phyloP scores from a whole-genome alignment of 345 rosid species.

The Abelmoschus esculentus region DNA sequence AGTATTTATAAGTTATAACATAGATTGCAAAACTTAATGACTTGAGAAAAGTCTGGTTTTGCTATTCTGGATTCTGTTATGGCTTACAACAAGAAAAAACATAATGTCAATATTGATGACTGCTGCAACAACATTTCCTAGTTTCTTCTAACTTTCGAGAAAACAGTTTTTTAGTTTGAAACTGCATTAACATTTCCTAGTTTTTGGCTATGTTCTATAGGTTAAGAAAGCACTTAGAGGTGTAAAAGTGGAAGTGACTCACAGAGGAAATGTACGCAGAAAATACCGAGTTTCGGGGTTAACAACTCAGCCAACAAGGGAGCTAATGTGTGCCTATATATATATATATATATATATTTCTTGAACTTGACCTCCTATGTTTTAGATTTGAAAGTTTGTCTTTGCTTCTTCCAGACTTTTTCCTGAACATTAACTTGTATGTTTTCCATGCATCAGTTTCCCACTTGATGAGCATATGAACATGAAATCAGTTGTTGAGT shows the following conservation, averaged over 20 bases:
- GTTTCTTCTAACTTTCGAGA: too few relatives aligned
- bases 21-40: background rate
- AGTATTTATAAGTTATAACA: background rate
- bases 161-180: too few relatives aligned
- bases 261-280: slow-evolving; percentile 32
- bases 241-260: slow-evolving; percentile 40
- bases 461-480: slow-evolving; percentile 35
- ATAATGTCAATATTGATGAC: too few relatives aligned
- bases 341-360: background rate
- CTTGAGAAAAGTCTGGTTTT: background rate
- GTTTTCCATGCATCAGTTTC: slow-evolving; percentile 22
- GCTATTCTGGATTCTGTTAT: background rate
- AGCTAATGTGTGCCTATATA: slow-evolving; percentile 21
- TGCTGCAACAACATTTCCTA: background rate
- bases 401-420: background rate
- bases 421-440: background rate
- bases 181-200: too few relatives aligned
- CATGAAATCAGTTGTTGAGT: slow-evolving; percentile 36
- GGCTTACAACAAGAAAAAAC: background rate
- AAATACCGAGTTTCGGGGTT: slow-evolving; percentile 33
- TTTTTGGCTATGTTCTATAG: slow-evolving; percentile 15
- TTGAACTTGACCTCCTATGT: background rate
- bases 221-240: slow-evolving; percentile 42
- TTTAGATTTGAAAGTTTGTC: background rate
- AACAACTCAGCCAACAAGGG: slow-evolving; percentile 35